Percentiles rank a stretch among this genome's conserved stretches.
phyloP scores from a whole-genome alignment of 371 early-diverging fungal species.

The Phascolomyces articulosus region DNA sequence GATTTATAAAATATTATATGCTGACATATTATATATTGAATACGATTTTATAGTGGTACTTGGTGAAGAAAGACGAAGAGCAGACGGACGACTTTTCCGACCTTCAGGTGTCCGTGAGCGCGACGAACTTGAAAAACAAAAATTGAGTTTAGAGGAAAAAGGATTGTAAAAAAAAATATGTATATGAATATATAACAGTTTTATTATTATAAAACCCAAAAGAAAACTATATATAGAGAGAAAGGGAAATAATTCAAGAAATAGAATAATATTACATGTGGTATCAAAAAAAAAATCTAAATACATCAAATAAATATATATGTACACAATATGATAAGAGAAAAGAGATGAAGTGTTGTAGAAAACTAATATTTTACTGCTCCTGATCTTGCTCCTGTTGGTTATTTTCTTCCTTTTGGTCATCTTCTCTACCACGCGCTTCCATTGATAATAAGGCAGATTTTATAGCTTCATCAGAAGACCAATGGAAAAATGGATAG shows the following conservation, averaged over 20 bases:
- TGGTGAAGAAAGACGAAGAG: constrained; percentile 41
- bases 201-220: too few relatives aligned
- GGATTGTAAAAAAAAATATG: neutral
- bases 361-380: too few relatives aligned
- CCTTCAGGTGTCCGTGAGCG: constrained; percentile 44
- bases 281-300: too few relatives aligned
- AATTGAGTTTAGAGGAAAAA: neutral
- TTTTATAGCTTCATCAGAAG: constrained; percentile 45
- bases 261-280: too few relatives aligned
- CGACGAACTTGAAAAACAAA: constrained; percentile 15
- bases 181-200: neutral
- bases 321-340: too few relatives aligned
- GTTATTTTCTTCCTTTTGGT: neutral
- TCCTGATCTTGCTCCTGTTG: neutral
- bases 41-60: constrained; percentile 37
- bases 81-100: constrained; percentile 42
- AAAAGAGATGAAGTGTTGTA: too few relatives aligned
- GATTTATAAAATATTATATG: too few relatives aligned
- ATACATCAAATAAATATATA: too few relatives aligned
- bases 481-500: constrained; percentile 57
- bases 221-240: too few relatives aligned
- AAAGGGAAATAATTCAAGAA: too few relatives aligned
- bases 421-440: neutral
- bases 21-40: too few relatives aligned
- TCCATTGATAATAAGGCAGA: constrained; percentile 25